A percentile compares a stretch with the other conserved stretches of the same genome.
Conservation (phyloP, 1,284 basidiomycete genomes). For the Cryptococcus sp. region DNA sequence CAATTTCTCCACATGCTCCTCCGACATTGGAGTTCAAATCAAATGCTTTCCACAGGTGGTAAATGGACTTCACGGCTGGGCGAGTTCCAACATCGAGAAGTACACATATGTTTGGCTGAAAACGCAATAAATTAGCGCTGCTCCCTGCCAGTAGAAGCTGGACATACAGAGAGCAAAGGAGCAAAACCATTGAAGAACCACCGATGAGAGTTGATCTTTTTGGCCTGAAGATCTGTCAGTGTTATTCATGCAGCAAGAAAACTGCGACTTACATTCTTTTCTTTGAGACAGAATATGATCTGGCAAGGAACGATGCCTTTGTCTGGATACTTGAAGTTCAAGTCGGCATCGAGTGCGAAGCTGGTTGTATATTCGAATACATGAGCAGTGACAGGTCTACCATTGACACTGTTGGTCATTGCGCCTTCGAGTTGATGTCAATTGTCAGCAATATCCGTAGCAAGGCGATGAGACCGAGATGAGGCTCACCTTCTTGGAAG, state of each 20-base stretch:
- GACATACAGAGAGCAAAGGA: slow-evolving; percentile 34
- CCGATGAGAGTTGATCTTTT: slow-evolving; percentile 93
- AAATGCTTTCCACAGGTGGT: slow-evolving; percentile 91
- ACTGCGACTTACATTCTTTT: slow-evolving; percentile 84
- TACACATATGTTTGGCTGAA: slow-evolving; percentile 57
- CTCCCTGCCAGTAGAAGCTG: not conserved
- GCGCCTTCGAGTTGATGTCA: slow-evolving; percentile 51
- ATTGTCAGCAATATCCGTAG: not conserved
- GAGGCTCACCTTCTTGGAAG: slow-evolving; percentile 53
- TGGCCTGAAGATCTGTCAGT: slow-evolving; percentile 56
- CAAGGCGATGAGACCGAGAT: not conserved
- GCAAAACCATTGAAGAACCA: slow-evolving; percentile 93
- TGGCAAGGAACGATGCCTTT: slow-evolving; percentile 88
- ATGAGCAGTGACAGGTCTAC: slow-evolving; percentile 85
- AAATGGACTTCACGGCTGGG: slow-evolving; percentile 72
- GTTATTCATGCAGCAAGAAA: slow-evolving; percentile 3
- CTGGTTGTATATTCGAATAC: slow-evolving; percentile 88
- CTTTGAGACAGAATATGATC: slow-evolving; percentile 69
- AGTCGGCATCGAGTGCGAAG: slow-evolving; percentile 78
- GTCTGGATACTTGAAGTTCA: slow-evolving; percentile 92
- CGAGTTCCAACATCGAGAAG: slow-evolving; percentile 86
- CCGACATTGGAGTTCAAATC: slow-evolving; percentile 89
- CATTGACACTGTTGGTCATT: slow-evolving; percentile 88
- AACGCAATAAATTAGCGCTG: slow-evolving; percentile 51
- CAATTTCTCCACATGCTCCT: slow-evolving; percentile 93